Conservation (phyloP, 306 rosid species). For the Prunus padus region DNA sequence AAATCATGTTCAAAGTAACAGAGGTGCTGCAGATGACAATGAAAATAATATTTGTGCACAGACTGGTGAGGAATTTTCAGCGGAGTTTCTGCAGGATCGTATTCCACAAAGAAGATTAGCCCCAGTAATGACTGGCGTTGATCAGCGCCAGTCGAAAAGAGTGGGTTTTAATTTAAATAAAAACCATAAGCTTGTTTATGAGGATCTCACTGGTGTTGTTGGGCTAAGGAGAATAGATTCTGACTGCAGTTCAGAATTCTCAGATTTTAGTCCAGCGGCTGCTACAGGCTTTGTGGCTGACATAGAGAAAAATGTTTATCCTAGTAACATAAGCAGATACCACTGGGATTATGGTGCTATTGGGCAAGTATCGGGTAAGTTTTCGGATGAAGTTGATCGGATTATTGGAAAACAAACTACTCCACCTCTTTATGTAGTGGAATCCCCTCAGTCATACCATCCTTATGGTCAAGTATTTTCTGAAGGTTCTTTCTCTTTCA, state of each 20-base stretch:
- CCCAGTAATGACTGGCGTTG: conserved; percentile 38
- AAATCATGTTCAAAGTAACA: conserved; percentile 30
- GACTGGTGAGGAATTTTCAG: conserved; percentile 92
- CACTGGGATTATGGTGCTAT: conserved; percentile 45
- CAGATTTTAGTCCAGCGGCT: conserved; percentile 34
- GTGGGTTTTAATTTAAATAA: conserved; percentile 34
- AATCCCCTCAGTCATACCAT: conserved; percentile 52
- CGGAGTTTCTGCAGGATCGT: conserved; percentile 72
- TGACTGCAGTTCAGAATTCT: conserved; percentile 44
- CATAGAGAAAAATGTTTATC: conserved; percentile 41
- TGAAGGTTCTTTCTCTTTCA: conserved; percentile 46
- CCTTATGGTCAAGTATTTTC: conserved; percentile 43
- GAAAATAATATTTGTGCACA: conserved; percentile 52
- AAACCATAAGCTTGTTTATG: conserved; percentile 35
- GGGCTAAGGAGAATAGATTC: conserved; percentile 47
- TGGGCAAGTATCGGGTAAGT: conserved; percentile 44
- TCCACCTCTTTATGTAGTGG: conserved; percentile 35
- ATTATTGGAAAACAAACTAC: conserved; percentile 35
- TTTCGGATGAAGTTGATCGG: conserved; percentile 37
- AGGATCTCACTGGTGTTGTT: conserved; percentile 47
- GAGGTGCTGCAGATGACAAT: conserved; percentile 28
- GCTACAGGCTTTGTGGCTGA: conserved; percentile 45
- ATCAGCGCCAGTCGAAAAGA: conserved; percentile 42
- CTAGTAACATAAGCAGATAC: conserved; percentile 41
- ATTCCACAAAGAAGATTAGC: conserved; percentile 49